phyloP scores from a whole-genome alignment of 352 stramenopile genomes.

The Aphanomyces invadans region DNA sequence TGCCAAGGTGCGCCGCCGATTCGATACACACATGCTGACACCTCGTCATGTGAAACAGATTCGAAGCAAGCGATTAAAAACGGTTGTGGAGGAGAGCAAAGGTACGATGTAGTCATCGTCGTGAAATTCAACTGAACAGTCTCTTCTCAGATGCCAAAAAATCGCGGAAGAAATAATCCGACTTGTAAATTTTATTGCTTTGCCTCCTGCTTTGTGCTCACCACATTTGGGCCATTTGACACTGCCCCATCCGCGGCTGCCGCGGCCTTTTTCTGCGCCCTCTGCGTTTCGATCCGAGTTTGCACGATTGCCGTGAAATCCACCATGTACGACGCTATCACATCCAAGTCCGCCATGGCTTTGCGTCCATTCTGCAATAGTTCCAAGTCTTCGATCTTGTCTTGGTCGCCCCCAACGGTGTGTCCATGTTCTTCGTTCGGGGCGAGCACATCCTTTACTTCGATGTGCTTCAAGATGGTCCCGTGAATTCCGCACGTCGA shows the following conservation, averaged over 20 bases:
- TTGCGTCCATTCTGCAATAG: constrained; percentile 79
- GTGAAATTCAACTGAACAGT: background rate
- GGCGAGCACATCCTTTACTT: constrained; percentile 37
- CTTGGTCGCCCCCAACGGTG: constrained; percentile 27
- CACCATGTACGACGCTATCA: constrained; percentile 90
- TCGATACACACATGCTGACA: too few relatives aligned
- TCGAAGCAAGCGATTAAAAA: constrained; percentile 79
- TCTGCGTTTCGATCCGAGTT: constrained; percentile 54
- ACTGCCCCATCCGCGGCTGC: constrained; percentile 5
- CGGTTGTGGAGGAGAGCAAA: constrained; percentile 52
- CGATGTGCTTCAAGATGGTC: constrained; percentile 83
- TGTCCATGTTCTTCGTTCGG: constrained; percentile 4
- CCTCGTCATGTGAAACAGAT: too few relatives aligned
- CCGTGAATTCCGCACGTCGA: constrained; percentile 80
- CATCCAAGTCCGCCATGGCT: constrained; percentile 85
- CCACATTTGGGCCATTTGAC: background rate
- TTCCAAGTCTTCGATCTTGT: constrained; percentile 65
- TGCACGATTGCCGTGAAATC: constrained; percentile 86
- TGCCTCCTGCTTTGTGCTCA: background rate
- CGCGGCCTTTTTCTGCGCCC: constrained; percentile 54
- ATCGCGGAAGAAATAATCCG: constrained; percentile 23
- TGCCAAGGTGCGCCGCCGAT: constrained; percentile 51
- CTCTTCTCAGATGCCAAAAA: background rate
- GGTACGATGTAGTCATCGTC: background rate
- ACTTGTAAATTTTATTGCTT: constrained; percentile 17